Base-by-base conservation (phyloP, 2,329 filamentous ascomycete species). In the Tolypocladium tundrense region DNA sequence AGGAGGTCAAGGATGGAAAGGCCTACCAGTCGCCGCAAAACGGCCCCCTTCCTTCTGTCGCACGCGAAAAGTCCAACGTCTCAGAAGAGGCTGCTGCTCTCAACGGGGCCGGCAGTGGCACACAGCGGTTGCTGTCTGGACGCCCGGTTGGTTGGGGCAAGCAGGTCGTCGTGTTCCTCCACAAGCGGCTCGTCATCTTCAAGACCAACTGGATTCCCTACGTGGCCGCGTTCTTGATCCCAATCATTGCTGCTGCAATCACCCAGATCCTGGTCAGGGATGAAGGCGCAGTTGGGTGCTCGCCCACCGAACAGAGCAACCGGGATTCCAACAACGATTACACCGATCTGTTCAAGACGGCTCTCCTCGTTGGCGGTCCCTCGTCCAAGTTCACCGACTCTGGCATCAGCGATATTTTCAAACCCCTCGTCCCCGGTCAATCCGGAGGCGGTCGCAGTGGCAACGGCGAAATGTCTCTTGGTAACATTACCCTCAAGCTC, bases 151-250 rank as follows among this genome's bases (percentile, higher is more conserved):
- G 86, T 3, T 88, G 90, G 69, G 70, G 83, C 52, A 80, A 79
- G 62, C 92, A 97, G 74, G 83, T 84, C 0, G 75, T 79, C 67
- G 87, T 95, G 1, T 75, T 97, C 10, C 90, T 95, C 69, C 75
- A 78, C 57, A 97, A 97, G 71, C 82, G 92, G 37, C 75, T 84
- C 59, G 91, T 85, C 0, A 87, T 97, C 40, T 77, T 96, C 55
- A 86, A 87, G 65, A 80, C 87, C 40, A 96, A 94, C 67, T 88
- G 85, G 71, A 77, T 93, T 53, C 88, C 91, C 0, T 91, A 91
- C 58, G 67, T 86, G 9, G 84, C 85, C 2, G 91, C 90, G 0
- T 79, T 96, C 42, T 63, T 91, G 1, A 83, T 96, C 13, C 92
- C 92, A 0, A 82, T 97, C 56, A 77, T 91, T 57, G 88, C 90